These are phyloP conservation scores for Butyriboletus loyo DNA, from an alignment of 768 basidiomycete species.

Conservation along the genomic window DNA sequence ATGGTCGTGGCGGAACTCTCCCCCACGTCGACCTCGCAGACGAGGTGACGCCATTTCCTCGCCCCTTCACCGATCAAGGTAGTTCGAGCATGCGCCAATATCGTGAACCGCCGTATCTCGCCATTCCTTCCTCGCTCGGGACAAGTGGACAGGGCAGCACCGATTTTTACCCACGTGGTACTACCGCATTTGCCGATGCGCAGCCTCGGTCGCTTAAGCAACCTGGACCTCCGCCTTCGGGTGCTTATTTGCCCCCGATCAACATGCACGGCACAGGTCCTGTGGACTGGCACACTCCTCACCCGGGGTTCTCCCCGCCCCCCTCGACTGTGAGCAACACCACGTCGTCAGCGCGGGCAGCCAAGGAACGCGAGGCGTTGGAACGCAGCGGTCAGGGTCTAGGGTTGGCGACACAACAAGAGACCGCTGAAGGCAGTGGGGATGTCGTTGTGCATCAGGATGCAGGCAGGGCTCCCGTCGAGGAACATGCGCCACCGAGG, in stretches of 20 bases:
- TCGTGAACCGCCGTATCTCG: constrained; percentile 8
- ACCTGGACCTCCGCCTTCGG: background rate
- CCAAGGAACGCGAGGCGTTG: constrained; percentile 24
- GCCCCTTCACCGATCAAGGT: background rate
- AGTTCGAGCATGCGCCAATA: constrained; percentile 25
- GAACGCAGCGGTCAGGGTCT: constrained; percentile 8
- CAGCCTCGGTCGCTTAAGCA: constrained; percentile 9
- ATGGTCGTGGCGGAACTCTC: constrained; percentile 24
- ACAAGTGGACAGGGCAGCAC: constrained; percentile 1
- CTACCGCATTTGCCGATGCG: background rate
- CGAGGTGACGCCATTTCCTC: constrained; percentile 30
- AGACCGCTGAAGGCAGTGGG: constrained; percentile 16
- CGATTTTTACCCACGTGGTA: constrained; percentile 7
- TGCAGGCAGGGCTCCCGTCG: constrained; percentile 23
- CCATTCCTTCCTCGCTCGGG: constrained; percentile 1
- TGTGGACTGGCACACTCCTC: constrained; percentile 20
- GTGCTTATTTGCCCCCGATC: background rate
- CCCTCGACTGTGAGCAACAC: constrained; percentile 18
- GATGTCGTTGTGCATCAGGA: constrained; percentile 29
- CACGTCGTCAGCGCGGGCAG: constrained; percentile 5
- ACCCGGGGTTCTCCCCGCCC: constrained; percentile 17
- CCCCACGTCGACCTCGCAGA: constrained; percentile 26
- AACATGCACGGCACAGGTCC: constrained; percentile 14
- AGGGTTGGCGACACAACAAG: constrained; percentile 21
- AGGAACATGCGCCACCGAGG: constrained; percentile 14